A percentile compares a stretch with the other conserved stretches of the same genome.
These are phyloP conservation scores for Cicer judaicum DNA, from an alignment of 306 rosid genomes.

Conservation along the genomic window DNA sequence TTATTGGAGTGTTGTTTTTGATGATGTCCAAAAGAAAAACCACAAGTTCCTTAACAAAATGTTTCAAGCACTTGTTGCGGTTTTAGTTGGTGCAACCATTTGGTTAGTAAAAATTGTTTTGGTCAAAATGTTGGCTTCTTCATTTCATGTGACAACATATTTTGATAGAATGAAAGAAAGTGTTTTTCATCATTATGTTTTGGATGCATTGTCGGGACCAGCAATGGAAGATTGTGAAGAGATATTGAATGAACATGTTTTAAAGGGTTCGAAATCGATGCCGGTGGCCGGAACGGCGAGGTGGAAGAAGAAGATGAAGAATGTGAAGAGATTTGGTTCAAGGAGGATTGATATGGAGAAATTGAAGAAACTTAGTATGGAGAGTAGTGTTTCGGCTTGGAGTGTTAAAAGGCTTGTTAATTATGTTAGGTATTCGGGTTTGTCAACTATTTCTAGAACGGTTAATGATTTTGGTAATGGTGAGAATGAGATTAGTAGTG, in stretches of 20 bases:
- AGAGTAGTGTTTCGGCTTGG: slow-evolving; percentile 50
- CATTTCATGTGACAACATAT: slow-evolving; percentile 60
- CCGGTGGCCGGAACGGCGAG: slow-evolving; percentile 18
- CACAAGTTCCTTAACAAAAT: slow-evolving; percentile 53
- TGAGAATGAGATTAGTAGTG: slow-evolving; percentile 56
- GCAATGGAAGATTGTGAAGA: slow-evolving; percentile 44
- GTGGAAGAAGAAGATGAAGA: slow-evolving; percentile 35
- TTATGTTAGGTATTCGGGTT: slow-evolving; percentile 51
- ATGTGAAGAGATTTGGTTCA: slow-evolving; percentile 38
- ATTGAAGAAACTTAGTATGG: slow-evolving; percentile 53
- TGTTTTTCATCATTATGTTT: slow-evolving; percentile 58
- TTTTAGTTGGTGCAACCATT: slow-evolving; percentile 50
- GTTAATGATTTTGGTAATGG: slow-evolving; percentile 51
- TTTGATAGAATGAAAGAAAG: slow-evolving; percentile 65
- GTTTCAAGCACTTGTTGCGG: slow-evolving; percentile 52
- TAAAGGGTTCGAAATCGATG: slow-evolving; percentile 28
- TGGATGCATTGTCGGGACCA: slow-evolving; percentile 52
- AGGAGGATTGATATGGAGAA: slow-evolving; percentile 61
- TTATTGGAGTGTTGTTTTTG: slow-evolving; percentile 54
- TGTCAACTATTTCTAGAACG: slow-evolving; percentile 54
- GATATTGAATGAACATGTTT: neutral
- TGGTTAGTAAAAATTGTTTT: slow-evolving; percentile 59
- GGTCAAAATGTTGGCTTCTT: slow-evolving; percentile 56
- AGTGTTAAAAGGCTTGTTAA: slow-evolving; percentile 56
- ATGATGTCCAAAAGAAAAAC: slow-evolving; percentile 45